Conservation (phyloP, 257 asterid genomes). For the Scutellaria galericulata region DNA sequence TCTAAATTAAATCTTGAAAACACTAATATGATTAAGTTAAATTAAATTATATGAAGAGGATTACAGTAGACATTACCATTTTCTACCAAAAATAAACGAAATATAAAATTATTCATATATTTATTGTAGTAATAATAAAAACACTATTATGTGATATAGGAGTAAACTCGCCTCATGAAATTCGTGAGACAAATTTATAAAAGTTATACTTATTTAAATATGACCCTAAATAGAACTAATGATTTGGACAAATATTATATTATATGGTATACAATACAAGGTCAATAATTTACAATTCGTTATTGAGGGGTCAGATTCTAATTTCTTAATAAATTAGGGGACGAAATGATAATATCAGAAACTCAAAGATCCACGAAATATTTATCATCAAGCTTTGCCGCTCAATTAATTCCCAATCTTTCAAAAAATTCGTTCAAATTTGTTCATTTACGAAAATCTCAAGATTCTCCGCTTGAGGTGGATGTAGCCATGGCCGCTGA, state of each 20-base stretch:
- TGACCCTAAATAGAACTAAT: not conserved
- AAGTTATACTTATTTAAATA: too few relatives aligned
- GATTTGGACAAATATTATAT: not conserved
- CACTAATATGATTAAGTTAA: too few relatives aligned
- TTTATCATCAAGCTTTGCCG: constrained; percentile 32
- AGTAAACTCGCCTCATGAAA: too few relatives aligned
- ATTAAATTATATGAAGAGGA: too few relatives aligned
- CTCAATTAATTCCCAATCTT: constrained; percentile 41
- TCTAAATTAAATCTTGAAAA: too few relatives aligned
- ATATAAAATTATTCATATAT: too few relatives aligned
- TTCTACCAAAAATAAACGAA: too few relatives aligned
- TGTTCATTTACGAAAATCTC: constrained; percentile 13
- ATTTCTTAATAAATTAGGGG: not conserved
- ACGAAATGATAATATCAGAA: constrained; percentile 22
- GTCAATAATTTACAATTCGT: not conserved
- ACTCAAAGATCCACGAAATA: not conserved
- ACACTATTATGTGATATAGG: too few relatives aligned
- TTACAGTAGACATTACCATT: too few relatives aligned
- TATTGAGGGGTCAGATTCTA: not conserved
- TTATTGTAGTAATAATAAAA: too few relatives aligned
- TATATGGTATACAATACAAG: too few relatives aligned
- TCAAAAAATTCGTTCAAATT: constrained; percentile 26
- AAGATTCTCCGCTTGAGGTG: constrained; percentile 27
- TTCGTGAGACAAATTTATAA: too few relatives aligned
- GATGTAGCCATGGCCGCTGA: constrained; percentile 51